These are phyloP conservation scores for Wallacemonas sp. DNA, from an alignment of 208 protist species.

Conservation along the genomic window DNA sequence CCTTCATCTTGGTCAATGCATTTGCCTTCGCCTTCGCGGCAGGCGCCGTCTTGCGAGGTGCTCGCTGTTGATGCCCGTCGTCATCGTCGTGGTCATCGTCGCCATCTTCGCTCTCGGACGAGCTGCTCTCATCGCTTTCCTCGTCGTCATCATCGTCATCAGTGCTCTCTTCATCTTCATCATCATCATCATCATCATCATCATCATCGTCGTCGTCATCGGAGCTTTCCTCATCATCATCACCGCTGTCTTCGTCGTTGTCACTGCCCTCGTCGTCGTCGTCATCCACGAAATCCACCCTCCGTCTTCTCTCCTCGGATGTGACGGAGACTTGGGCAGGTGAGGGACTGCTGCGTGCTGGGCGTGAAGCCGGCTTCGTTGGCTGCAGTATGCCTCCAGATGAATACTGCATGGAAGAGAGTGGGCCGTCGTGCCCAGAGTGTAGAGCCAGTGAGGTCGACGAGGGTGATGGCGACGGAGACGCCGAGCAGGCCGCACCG, in stretches of 20 bases:
- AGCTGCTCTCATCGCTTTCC: conserved; percentile 13
- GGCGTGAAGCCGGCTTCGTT: too few species aligned
- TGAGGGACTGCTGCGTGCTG: too few species aligned
- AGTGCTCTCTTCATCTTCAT: conserved; percentile 16
- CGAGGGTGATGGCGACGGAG: too few species aligned
- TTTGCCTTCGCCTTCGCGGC: neutral
- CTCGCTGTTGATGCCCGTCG: conserved; percentile 1
- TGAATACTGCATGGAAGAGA: too few species aligned
- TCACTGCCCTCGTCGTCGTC: conserved; percentile 6
- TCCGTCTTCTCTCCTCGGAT: too few species aligned
- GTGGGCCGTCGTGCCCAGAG: too few species aligned
- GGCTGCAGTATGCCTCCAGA: too few species aligned
- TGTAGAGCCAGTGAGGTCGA: too few species aligned
- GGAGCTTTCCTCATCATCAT: conserved; percentile 8
- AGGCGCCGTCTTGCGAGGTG: conserved; percentile 1
- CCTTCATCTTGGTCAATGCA: conserved; percentile 3
- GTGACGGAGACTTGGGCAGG: too few species aligned
- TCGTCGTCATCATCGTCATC: conserved; percentile 17
- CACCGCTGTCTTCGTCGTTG: neutral
- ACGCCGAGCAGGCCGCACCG: too few species aligned
- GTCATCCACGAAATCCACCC: neutral
- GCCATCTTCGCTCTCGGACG: conserved; percentile 11
- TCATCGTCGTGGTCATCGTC: conserved; percentile 13
- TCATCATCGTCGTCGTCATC: conserved; percentile 11
- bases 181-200: conserved; percentile 21